Evolutionary conservation across 306 rosid species (phyloP), one percentile per base, ranked within the genome.

Genomic region (Coriaria nepalensis): DNA sequence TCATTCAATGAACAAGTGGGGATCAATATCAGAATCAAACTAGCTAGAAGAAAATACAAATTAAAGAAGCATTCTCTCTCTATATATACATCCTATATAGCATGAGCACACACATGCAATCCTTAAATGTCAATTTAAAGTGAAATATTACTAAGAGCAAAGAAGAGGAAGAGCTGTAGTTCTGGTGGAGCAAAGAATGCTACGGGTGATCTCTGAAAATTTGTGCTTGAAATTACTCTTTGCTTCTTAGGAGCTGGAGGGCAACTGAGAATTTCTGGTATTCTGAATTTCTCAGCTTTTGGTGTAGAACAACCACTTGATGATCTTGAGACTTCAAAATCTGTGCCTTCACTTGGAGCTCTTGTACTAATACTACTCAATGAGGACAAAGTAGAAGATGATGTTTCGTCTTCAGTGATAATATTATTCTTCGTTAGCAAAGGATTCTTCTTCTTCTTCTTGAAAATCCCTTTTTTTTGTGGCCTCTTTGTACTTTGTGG

Each of bases 171-270:
- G 73, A 68, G 94, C 64, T 88, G 95, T 66, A 88, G 66, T 37
- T 88, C 96, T 10, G 96, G 96, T 0, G 96, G 83, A 40, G 86
- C 74, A 35, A 78, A 88, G 78, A 88, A 88, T n/a, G 94, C 80
- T 4, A 78, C 73, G 8, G 95, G 93, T 4, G 84, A 43, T 53
- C 93, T 57, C 9, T 68, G 71, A 14, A 61, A 35, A 42, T 64
- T 46, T 1, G 81, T 67, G 67, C 73, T 74, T 10, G 93, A 70
- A 12, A 65, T 37, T 5, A 77, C 67, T 63, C 81, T 77, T 59
- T 45, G 81, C 66, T 81, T 88, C 78, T 88, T 83, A 5, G 96
- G 96, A 5, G 95, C 95, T 35, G 96, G 90, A 0, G 96, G 96
- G 33, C 96, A 88, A 13, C 87, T 74, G 32, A 62, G 46, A 55